phyloP scores from a whole-genome alignment of 306 rosid species.

The Ceratonia siliqua region DNA sequence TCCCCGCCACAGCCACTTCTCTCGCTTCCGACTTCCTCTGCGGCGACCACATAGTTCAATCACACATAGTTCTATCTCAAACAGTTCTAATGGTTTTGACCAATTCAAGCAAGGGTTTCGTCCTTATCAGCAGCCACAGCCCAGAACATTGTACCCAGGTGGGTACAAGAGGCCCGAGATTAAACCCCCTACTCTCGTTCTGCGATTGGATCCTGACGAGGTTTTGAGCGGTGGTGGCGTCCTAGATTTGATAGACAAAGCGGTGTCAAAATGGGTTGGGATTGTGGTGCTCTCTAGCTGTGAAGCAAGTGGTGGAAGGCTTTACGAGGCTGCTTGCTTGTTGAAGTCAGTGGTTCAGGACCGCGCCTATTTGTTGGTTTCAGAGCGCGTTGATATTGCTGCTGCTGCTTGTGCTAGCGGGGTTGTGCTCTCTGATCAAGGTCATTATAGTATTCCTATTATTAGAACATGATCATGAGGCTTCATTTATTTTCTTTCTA shows the following conservation, averaged over 20 bases:
- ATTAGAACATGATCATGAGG: neutral
- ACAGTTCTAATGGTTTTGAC: constrained; percentile 41
- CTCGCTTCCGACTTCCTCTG: constrained; percentile 37
- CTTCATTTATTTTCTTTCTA: neutral
- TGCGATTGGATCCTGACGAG: constrained; percentile 57
- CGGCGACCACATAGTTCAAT: constrained; percentile 35
- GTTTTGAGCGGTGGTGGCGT: constrained; percentile 44
- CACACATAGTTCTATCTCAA: constrained; percentile 42
- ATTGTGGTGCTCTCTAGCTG: constrained; percentile 57
- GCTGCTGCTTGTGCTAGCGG: constrained; percentile 81
- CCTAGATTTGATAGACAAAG: constrained; percentile 57
- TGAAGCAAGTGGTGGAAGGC: constrained; percentile 60
- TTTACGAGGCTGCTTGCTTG: constrained; percentile 82
- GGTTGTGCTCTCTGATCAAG: constrained; percentile 93
- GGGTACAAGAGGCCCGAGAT: constrained; percentile 88
- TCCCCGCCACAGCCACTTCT: constrained; percentile 31
- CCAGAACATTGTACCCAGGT: constrained; percentile 77
- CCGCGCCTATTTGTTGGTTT: constrained; percentile 75
- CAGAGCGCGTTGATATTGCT: constrained; percentile 90
- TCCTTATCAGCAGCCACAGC: constrained; percentile 33
- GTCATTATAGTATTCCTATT: constrained; percentile 28
- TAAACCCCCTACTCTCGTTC: constrained; percentile 64
- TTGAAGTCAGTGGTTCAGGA: constrained; percentile 68
- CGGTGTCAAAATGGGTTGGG: constrained; percentile 71
- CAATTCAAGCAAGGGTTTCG: constrained; percentile 32